Evolutionary conservation across 2,329 filamentous ascomycete genomes (phyloP), one percentile per base, ranked within the genome.

Genomic region (Colletotrichum sp.): DNA sequence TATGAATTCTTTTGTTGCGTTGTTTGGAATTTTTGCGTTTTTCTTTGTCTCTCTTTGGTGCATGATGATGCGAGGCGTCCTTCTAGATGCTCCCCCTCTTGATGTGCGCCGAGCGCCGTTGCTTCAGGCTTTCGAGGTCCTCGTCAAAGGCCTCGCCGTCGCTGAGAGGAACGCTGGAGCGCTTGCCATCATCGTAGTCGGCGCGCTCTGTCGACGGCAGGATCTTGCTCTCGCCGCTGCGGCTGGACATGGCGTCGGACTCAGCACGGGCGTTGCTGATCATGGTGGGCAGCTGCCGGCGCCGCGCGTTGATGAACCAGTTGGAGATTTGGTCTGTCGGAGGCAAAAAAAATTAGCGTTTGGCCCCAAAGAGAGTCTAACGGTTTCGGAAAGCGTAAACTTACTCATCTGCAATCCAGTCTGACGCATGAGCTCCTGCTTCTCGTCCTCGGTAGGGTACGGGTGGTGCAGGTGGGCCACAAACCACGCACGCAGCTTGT

Each of bases 401-500:
- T 87, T 89, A 92, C 94, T 96, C 87, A 98, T 93, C 71, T 95
- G 93, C 32, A 98, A 87, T 1, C 92, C 92, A 1, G 95, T 98
- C 81, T 92, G 88, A 63, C 90, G 90, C 89, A 96, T 95, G 64
- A 98, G 89, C 75, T 94, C 91, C 81, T 96, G 92, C 85, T 98
- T 98, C 86, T 98, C 94, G 78, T 98, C 95, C 83, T 78, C 77
- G 36, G 77, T 96, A 2, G 95, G 95, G 82, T 98, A 98, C 0
- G 95, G 95, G 81, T 97, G 95, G 76, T 92, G 89, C 9, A 96
- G 85, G 83, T 97, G 94, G n/a, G 89, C 89, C 68, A 93, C 85
- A 79, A 98, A 96, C 96, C 96, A 98, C 1, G 91, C 88, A 70
- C 94, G 92, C 55, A 98, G 88, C 79, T 95, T 93, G 82, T 96